These are phyloP conservation scores for Suhomyces pyralidae DNA, from an alignment of 805 yeast genomes.

Conservation along the genomic window DNA sequence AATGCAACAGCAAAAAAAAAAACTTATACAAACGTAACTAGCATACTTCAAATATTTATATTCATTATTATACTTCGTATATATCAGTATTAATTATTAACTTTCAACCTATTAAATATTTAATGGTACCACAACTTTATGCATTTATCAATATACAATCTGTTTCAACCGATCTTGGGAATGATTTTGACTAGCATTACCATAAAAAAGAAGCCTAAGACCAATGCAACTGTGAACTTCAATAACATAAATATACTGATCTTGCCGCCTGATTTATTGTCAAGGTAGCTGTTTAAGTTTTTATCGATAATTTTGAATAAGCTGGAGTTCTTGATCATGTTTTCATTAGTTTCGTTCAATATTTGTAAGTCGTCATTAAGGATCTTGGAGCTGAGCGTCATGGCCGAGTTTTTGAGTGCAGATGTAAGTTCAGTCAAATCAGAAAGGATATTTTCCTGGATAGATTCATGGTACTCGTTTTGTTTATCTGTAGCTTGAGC, in stretches of 20 bases:
- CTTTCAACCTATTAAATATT: conserved; percentile 1
- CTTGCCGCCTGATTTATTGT: conserved; percentile 40
- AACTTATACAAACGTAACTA: conserved; percentile 1
- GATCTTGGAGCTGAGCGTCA: conserved; percentile 35
- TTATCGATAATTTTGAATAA: conserved; percentile 31
- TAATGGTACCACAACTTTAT: background rate
- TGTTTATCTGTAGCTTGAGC: conserved; percentile 13
- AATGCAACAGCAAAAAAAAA: background rate
- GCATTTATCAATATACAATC: background rate
- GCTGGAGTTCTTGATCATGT: conserved; percentile 27
- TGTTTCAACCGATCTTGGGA: conserved; percentile 26
- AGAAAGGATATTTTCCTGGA: conserved; percentile 47
- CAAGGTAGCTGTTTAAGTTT: conserved; percentile 36
- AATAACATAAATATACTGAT: conserved; percentile 38
- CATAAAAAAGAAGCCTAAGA: conserved; percentile 29
- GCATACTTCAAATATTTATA: conserved; percentile 3
- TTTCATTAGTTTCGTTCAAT: conserved; percentile 34
- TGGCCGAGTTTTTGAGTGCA: conserved; percentile 47
- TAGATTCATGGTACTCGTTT: conserved; percentile 39
- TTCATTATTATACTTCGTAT: conserved; percentile 3
- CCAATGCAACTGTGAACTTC: conserved; percentile 25
- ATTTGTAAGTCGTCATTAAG: conserved; percentile 31
- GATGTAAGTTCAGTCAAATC: conserved; percentile 50
- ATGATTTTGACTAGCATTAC: conserved; percentile 32
- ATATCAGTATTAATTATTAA: conserved; percentile 5